Percentiles rank a stretch among this genome's conserved stretches.
Conservation (phyloP, 1,284 basidiomycete species). For the Phlebopus sp. region DNA sequence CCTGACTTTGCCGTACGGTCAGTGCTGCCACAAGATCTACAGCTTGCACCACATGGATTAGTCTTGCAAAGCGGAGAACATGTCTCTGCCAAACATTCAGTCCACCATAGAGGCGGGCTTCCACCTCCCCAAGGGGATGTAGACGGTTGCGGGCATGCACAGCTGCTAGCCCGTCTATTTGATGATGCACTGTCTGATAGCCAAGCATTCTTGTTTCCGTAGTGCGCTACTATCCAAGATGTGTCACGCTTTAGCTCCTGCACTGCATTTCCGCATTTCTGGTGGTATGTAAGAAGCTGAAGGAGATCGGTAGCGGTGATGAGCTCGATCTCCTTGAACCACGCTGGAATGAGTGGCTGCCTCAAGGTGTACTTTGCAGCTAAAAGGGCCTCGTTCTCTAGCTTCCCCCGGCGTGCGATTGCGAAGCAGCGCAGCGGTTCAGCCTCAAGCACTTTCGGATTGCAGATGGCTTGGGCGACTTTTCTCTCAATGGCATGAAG, state of each 20-base stretch:
- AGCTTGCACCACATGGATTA: conserved; percentile 19
- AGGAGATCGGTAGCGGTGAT: conserved; percentile 20
- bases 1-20: conserved; percentile 9
- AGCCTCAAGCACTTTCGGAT: conserved; percentile 13
- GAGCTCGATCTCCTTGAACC: conserved; percentile 19
- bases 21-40: neutral
- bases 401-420: conserved; percentile 9
- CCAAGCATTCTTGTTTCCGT: conserved; percentile 9
- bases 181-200: too few species aligned
- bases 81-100: conserved; percentile 14
- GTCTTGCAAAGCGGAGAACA: conserved; percentile 11
- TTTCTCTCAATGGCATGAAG: conserved; percentile 18
- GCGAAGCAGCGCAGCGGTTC: conserved; percentile 21
- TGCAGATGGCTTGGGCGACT: conserved; percentile 10
- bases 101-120: conserved; percentile 22
- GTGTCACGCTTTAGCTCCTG: conserved; percentile 11
- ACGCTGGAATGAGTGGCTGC: conserved; percentile 13
- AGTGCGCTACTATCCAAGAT: conserved; percentile 20
- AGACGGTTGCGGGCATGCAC: neutral
- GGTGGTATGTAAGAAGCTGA: conserved; percentile 20
- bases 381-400: conserved; percentile 10
- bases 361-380: conserved; percentile 18
- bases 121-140: too few species aligned
- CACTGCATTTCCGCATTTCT: conserved; percentile 12
- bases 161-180: too few species aligned